These are phyloP conservation scores for Fusarium sulawesiense DNA, from an alignment of 2,329 filamentous ascomycete genomes.

Conservation along the genomic window DNA sequence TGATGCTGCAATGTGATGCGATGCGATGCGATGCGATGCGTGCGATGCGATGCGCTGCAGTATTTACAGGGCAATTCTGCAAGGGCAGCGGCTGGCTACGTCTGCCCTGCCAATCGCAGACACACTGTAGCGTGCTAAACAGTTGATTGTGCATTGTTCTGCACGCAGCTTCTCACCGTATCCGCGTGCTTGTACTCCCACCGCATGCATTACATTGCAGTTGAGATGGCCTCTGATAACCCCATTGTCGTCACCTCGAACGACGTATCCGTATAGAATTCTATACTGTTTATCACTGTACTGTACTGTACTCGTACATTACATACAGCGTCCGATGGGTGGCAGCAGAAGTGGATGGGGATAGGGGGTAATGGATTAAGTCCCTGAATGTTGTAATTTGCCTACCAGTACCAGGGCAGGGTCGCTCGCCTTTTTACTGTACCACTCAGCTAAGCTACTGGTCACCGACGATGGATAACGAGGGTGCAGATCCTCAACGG, in stretches of 20 bases:
- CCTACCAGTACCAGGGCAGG: conserved; percentile 36
- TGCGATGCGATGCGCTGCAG: conserved; percentile 1
- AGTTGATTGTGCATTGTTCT: conserved; percentile 34
- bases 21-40: not conserved
- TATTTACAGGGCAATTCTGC: conserved; percentile 25
- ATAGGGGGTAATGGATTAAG: conserved; percentile 36
- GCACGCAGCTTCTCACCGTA: conserved; percentile 28
- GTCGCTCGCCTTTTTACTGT: conserved; percentile 14
- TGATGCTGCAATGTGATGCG: not conserved
- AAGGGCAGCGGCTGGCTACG: conserved; percentile 46
- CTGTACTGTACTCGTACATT: not conserved
- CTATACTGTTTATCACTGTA: not conserved
- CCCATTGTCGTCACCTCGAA: not conserved
- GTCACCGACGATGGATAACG: conserved; percentile 1
- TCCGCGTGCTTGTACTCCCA: conserved; percentile 35
- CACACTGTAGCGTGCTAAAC: conserved; percentile 33
- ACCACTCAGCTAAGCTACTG: conserved; percentile 6
- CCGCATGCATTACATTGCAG: conserved; percentile 6
- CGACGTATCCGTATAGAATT: conserved; percentile 4
- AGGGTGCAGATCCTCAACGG: conserved; percentile 30
- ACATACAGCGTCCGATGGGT: conserved; percentile 9
- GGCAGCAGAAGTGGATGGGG: conserved; percentile 35
- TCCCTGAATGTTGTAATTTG: conserved; percentile 33
- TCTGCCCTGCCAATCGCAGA: conserved; percentile 42
- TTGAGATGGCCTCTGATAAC: conserved; percentile 19